Evolutionary conservation across 2,329 filamentous ascomycete species (phyloP).

Genomic region (Fusarium napiforme): DNA sequence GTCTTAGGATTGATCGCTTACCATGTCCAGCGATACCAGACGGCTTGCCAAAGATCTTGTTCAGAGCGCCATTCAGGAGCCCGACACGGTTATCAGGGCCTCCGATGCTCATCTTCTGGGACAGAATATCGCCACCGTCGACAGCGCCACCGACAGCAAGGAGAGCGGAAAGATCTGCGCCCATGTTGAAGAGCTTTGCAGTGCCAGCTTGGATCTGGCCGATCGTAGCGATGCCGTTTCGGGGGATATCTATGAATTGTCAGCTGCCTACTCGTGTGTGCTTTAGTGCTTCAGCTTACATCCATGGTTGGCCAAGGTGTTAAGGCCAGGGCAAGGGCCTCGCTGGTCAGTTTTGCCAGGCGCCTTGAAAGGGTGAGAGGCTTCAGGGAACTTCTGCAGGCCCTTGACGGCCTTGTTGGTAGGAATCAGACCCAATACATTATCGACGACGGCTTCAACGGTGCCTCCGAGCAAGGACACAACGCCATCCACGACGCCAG

Average conservation of each 20-base stretch:
- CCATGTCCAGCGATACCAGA: slow-evolving; percentile 25
- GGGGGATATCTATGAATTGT: slow-evolving; percentile 7
- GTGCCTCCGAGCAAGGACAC: slow-evolving; percentile 18
- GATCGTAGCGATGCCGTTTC: slow-evolving; percentile 22
- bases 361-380: slow-evolving; percentile 9
- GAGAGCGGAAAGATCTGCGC: slow-evolving; percentile 14
- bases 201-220: slow-evolving; percentile 25
- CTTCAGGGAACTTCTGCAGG: slow-evolving; percentile 24
- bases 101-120: slow-evolving; percentile 31
- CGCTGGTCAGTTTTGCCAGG: slow-evolving; percentile 20
- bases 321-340: slow-evolving; percentile 20
- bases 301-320: slow-evolving; percentile 25
- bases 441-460: slow-evolving; percentile 19
- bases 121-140: slow-evolving; percentile 21
- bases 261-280: background rate
- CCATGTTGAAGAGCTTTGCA: slow-evolving; percentile 28
- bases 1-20: accelerated
- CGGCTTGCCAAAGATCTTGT: slow-evolving; percentile 28
- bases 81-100: slow-evolving; percentile 17
- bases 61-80: slow-evolving; percentile 10
- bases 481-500: slow-evolving; percentile 5
- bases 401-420: slow-evolving; percentile 26
- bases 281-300: background rate
- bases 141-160: slow-evolving; percentile 16
- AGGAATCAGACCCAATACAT: slow-evolving; percentile 16